Base-by-base conservation (phyloP, 768 basidiomycete genomes). In the Leucosporidium creatinivorum region DNA sequence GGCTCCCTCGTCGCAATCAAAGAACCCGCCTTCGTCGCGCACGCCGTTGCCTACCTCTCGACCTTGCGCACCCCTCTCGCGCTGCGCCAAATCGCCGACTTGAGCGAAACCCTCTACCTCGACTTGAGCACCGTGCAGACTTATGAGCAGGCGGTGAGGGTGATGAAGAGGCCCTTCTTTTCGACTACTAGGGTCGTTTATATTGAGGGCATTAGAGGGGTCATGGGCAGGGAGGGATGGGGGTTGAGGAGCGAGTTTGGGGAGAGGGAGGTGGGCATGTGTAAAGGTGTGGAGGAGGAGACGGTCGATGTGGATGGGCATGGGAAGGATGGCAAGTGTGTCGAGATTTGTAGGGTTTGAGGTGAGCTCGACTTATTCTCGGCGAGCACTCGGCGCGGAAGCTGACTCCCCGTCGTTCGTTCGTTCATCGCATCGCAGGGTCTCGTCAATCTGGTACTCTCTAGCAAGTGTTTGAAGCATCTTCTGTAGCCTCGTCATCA, bases 11-110 rank as follows among this genome's bases (percentile, higher is more conserved):
- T 62, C 60, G 10, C 36, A 6, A 54, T 66, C 4, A n/a, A 31
- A 31, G 65, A 61, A 44, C 65, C 65, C 21, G 31, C 30, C 4
- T 66, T 39, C 56, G 61, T 66, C 33, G 54, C 49, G 25, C 65
- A 66, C 60, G 61, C 65, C 21, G 26, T 23, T n/a, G 55, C 25
- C 21, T 33, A 62, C 55, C 60, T 66, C 47, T 1, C 30, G 1
- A 26, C n/a, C 30, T 30, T 51, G 21, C 49, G 18, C 17, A 21
- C 39, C 30, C 1, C 39, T 17, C 21, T 26, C 25, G 54, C 8
- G n/a, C 8, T 3, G 9, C 21, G 44, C 62, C 26, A 59, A 48
- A 39, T 25, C 3, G 52, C 25, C 19, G 65, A 66, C 39, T 57
- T 66, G 18, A 4, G 5, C 31, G 60, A 58, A 31, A 30, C 65